Evolutionary conservation across 2,329 filamentous ascomycete genomes (phyloP).

Genomic region (Lachnellula cervina): DNA sequence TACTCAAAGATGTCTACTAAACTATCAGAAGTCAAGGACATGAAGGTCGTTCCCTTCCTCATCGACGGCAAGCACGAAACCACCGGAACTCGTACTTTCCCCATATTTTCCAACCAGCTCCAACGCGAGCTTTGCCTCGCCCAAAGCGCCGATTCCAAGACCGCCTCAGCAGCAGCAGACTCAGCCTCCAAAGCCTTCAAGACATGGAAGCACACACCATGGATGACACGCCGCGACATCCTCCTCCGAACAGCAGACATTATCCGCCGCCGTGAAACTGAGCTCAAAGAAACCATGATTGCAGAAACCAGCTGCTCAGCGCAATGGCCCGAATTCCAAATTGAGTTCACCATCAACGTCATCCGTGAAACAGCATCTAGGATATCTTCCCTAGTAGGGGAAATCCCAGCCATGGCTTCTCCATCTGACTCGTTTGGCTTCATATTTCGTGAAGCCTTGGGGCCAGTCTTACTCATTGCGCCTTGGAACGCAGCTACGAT

Average conservation of each 20-base stretch:
- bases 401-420: conserved; percentile 54
- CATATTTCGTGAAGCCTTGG: too few relatives aligned
- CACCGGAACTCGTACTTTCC: too few relatives aligned
- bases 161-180: conserved; percentile 47
- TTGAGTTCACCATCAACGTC: conserved; percentile 49
- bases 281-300: conserved; percentile 45
- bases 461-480: too few relatives aligned
- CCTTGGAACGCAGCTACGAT: too few relatives aligned
- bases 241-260: conserved; percentile 63
- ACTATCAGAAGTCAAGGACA: too few relatives aligned
- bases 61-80: too few relatives aligned
- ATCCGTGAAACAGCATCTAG: neutral
- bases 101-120: too few relatives aligned
- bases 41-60: too few relatives aligned
- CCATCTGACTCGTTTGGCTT: too few relatives aligned
- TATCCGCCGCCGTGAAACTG: conserved; percentile 48
- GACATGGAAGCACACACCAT: conserved; percentile 60
- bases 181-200: conserved; percentile 62
- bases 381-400: neutral
- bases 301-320: conserved; percentile 45
- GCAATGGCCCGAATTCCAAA: neutral
- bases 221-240: conserved; percentile 57
- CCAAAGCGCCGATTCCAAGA: conserved; percentile 41
- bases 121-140: too few relatives aligned
- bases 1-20: too few relatives aligned